phyloP scores from a whole-genome alignment of 768 basidiomycete species.

The Leccinum pellstonianum region DNA sequence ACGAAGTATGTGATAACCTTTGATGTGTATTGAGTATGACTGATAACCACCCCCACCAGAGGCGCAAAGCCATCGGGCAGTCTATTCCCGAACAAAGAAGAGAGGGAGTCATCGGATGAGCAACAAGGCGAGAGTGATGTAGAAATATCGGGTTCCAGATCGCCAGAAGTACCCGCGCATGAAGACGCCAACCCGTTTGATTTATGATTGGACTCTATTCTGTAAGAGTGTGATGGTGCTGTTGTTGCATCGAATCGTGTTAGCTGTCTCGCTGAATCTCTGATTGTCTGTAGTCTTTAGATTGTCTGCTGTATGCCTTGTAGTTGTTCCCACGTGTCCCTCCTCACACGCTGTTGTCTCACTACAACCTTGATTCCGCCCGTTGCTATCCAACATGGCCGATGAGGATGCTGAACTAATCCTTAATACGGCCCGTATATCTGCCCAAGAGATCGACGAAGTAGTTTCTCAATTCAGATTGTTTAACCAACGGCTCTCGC shows the following conservation, averaged over 20 bases:
- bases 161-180: slow-evolving; percentile 33
- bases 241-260: slow-evolving; percentile 24
- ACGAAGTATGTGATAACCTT: slow-evolving; percentile 58
- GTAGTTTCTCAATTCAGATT: slow-evolving; percentile 31
- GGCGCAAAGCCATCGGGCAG: slow-evolving; percentile 58
- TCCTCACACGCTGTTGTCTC: slow-evolving; percentile 1
- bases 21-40: slow-evolving; percentile 3
- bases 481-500: slow-evolving; percentile 26
- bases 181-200: slow-evolving; percentile 77
- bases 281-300: slow-evolving; percentile 24
- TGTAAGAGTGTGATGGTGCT: slow-evolving; percentile 31
- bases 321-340: slow-evolving; percentile 30
- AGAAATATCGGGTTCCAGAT: slow-evolving; percentile 35
- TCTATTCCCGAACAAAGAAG: slow-evolving; percentile 48
- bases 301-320: slow-evolving; percentile 22
- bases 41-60: slow-evolving; percentile 34
- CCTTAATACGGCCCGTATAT: slow-evolving; percentile 5
- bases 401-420: slow-evolving; percentile 18
- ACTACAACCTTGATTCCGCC: background rate
- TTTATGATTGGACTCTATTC: slow-evolving; percentile 11
- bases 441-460: slow-evolving; percentile 33
- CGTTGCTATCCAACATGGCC: slow-evolving; percentile 16
- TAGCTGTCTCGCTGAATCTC: slow-evolving; percentile 32
- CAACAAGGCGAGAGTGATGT: slow-evolving; percentile 39
- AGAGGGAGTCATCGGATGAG: slow-evolving; percentile 36